Percentiles rank a stretch among this genome's conserved stretches.
Evolutionary conservation across 805 yeast species (phyloP).

Genomic region (Candida xyloterini): DNA sequence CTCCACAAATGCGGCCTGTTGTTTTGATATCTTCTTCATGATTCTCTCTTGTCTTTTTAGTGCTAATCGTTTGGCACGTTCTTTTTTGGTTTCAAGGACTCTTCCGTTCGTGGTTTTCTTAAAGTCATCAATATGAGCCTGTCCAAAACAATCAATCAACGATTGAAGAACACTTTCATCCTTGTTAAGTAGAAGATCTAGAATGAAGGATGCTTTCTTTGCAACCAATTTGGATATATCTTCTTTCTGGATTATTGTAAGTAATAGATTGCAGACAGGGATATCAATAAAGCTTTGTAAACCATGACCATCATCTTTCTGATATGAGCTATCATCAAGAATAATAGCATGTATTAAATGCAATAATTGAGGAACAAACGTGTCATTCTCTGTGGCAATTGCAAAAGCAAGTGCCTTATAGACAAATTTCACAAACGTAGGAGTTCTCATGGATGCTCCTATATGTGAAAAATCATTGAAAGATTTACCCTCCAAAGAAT

Average conservation of each 20-base stretch:
- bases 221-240: conserved; percentile 47
- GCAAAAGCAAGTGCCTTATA: conserved; percentile 57
- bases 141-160: conserved; percentile 56
- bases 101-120: conserved; percentile 44
- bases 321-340: conserved; percentile 25
- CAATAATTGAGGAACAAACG: conserved; percentile 55
- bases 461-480: conserved; percentile 36
- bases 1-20: conserved; percentile 42
- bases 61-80: conserved; percentile 54
- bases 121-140: conserved; percentile 46
- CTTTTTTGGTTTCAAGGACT: conserved; percentile 50
- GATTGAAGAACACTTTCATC: conserved; percentile 50
- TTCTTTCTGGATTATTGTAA: conserved; percentile 46
- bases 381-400: conserved; percentile 48
- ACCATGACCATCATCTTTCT: conserved; percentile 37
- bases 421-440: conserved; percentile 52
- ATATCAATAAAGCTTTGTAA: conserved; percentile 41
- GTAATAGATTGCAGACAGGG: conserved; percentile 55
- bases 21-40: conserved; percentile 58
- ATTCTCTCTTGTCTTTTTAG: conserved; percentile 60
- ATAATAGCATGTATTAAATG: conserved; percentile 69
- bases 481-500: conserved; percentile 28
- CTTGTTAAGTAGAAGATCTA: conserved; percentile 48
- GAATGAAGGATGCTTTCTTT: conserved; percentile 54
- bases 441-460: conserved; percentile 50